A percentile compares a stretch with the other conserved stretches of the same genome.
Evolutionary conservation across 2,329 filamentous ascomycete genomes (phyloP).

Genomic region (Westerdykella ornata): DNA sequence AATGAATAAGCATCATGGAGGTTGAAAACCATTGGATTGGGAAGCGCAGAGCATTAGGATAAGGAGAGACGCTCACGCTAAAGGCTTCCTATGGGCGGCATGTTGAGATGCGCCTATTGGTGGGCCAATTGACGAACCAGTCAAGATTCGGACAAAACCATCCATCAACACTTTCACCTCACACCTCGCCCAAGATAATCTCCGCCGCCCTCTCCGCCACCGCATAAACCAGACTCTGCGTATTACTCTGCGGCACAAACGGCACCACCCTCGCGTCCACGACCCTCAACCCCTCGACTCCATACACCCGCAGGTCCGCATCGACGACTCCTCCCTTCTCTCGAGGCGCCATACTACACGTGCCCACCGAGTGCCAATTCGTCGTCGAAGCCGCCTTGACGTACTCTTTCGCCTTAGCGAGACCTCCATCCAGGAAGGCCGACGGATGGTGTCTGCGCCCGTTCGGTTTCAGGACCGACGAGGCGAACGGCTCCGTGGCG

Average conservation of each 20-base stretch:
- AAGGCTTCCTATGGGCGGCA: too few relatives aligned
- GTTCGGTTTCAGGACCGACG: slow-evolving; percentile 26
- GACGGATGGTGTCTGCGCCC: slow-evolving; percentile 12
- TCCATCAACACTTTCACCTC: not conserved
- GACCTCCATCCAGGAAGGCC: slow-evolving; percentile 6
- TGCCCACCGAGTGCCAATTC: slow-evolving; percentile 30
- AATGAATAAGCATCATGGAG: too few relatives aligned
- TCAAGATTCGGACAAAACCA: too few relatives aligned
- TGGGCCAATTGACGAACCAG: too few relatives aligned
- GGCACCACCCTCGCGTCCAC: slow-evolving; percentile 16
- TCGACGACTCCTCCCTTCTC: slow-evolving; percentile 29
- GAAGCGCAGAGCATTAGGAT: too few relatives aligned
- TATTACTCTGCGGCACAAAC: slow-evolving; percentile 10
- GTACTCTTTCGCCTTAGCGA: slow-evolving; percentile 16
- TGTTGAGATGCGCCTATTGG: too few relatives aligned
- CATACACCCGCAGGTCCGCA: slow-evolving; percentile 23
- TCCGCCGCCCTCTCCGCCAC: slow-evolving; percentile 30
- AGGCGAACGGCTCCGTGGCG: slow-evolving; percentile 25
- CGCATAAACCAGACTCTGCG: slow-evolving; percentile 13
- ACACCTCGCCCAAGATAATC: slow-evolving; percentile 16
- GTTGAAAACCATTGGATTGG: too few relatives aligned
- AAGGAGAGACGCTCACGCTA: too few relatives aligned
- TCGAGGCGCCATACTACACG: slow-evolving; percentile 30
- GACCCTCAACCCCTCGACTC: slow-evolving; percentile 15
- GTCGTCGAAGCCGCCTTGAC: slow-evolving; percentile 15